These are phyloP conservation scores for Entoloma clypeatum DNA, from an alignment of 1,284 basidiomycete species.

Conservation along the genomic window DNA sequence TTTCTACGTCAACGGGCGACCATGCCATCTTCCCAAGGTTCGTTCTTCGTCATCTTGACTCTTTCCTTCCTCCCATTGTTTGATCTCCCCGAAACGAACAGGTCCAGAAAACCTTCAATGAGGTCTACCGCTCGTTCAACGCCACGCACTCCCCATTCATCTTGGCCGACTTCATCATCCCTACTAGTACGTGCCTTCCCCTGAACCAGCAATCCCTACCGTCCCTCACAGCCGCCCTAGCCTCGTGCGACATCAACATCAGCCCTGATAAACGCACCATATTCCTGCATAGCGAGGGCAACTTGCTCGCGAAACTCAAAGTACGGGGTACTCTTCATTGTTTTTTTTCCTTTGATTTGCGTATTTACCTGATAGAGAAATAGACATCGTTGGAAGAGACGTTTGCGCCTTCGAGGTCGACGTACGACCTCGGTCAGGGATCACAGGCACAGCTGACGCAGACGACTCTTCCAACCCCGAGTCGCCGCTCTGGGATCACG, in stretches of 20 bases:
- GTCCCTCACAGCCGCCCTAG: conserved; percentile 36
- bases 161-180: conserved; percentile 80
- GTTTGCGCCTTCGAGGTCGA: conserved; percentile 68
- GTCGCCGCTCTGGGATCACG: neutral
- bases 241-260: conserved; percentile 92
- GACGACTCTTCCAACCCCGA: conserved; percentile 13
- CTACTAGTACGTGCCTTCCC: conserved; percentile 60
- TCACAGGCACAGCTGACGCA: conserved; percentile 19
- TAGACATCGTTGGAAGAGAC: conserved; percentile 57
- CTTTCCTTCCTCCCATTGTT: neutral
- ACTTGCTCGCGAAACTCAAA: conserved; percentile 77
- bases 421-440: conserved; percentile 55
- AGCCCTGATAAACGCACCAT: conserved; percentile 97
- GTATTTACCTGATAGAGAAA: too few relatives aligned
- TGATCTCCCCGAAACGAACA: conserved; percentile 24
- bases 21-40: conserved; percentile 79
- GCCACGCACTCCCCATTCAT: conserved; percentile 79
- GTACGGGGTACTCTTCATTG: conserved; percentile 35
- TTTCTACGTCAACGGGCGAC: conserved; percentile 92
- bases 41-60: neutral
- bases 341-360: neutral
- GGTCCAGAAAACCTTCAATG: conserved; percentile 86
- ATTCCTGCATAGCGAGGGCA: conserved; percentile 85
- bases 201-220: neutral
- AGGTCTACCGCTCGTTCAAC: conserved; percentile 86